A percentile compares a stretch with the other conserved stretches of the same genome.
These are phyloP conservation scores for Cyathus striatus DNA, from an alignment of 768 basidiomycete species.

Conservation along the genomic window DNA sequence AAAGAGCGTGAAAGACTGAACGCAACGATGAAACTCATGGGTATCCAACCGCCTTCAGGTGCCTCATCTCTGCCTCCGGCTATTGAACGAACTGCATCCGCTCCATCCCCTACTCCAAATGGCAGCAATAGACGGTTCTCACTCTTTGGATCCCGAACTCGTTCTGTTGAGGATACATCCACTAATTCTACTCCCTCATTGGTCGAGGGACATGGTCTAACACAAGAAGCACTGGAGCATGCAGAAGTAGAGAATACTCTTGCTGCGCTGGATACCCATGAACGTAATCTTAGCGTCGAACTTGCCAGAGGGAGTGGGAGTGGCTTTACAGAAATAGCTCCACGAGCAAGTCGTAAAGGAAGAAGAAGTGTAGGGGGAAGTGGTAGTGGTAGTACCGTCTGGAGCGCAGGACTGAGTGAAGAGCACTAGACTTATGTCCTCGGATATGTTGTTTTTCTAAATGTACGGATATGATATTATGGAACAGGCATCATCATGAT, in stretches of 20 bases:
- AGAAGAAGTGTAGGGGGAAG: constrained; percentile 59
- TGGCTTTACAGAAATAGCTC: constrained; percentile 76
- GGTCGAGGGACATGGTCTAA: constrained; percentile 43
- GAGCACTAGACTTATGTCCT: too few species aligned
- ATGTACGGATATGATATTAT: too few species aligned
- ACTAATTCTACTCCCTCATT: constrained; percentile 42
- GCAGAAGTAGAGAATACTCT: constrained; percentile 74
- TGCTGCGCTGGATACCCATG: constrained; percentile 75
- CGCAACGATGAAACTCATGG: constrained; percentile 93
- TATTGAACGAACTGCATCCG: constrained; percentile 19
- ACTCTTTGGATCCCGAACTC: constrained; percentile 55
- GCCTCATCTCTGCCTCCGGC: constrained; percentile 17
- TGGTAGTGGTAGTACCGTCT: constrained; percentile 74
- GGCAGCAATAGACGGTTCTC: constrained; percentile 58
- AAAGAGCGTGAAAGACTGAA: constrained; percentile 82
- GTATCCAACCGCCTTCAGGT: constrained; percentile 67
- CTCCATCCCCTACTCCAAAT: constrained; percentile 22
- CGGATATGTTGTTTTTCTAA: too few species aligned
- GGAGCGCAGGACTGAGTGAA: constrained; percentile 81
- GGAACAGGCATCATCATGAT: too few species aligned
- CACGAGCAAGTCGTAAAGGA: constrained; percentile 53
- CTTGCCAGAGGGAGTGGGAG: constrained; percentile 68
- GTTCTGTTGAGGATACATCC: constrained; percentile 33
- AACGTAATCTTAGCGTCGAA: constrained; percentile 66
- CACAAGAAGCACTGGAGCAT: constrained; percentile 72